phyloP scores from a whole-genome alignment of 805 yeast genomes.

The Brettanomyces custersianus region DNA sequence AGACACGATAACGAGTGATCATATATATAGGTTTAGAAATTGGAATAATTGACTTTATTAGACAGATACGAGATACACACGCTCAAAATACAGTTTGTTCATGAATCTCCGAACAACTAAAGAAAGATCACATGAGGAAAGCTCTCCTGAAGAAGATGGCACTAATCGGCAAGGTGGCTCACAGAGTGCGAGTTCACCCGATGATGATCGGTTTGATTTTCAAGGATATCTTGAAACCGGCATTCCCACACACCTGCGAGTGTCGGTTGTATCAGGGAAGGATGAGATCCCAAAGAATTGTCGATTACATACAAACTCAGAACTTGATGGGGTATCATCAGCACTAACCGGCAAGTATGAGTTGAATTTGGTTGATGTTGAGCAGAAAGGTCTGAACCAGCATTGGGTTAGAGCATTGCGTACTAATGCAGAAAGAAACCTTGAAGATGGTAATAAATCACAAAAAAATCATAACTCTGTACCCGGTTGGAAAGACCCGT shows the following conservation, averaged over 20 bases:
- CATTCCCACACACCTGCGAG: not conserved
- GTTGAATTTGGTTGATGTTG: not conserved
- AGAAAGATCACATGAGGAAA: no score
- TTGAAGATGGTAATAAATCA: not conserved
- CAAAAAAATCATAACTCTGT: not conserved
- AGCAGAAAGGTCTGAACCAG: not conserved
- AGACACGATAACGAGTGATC: no score
- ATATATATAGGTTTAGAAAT: no score
- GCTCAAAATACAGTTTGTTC: no score
- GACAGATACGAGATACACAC: no score
- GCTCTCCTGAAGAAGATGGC: no score
- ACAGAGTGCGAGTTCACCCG: no score
- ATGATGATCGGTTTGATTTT: constrained; percentile 3
- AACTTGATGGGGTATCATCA: not conserved
- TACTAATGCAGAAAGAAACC: not conserved
- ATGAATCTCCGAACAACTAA: no score
- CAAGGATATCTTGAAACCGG: not conserved
- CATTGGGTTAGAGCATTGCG: constrained; percentile 2
- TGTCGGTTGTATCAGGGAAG: not conserved
- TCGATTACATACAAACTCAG: not conserved
- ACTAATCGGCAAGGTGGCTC: no score
- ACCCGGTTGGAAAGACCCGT: constrained; percentile 1
- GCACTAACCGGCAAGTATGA: not conserved
- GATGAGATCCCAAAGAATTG: not conserved
- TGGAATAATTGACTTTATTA: no score